Conservation (phyloP, 768 basidiomycete species). For the Suillus alpinus region DNA sequence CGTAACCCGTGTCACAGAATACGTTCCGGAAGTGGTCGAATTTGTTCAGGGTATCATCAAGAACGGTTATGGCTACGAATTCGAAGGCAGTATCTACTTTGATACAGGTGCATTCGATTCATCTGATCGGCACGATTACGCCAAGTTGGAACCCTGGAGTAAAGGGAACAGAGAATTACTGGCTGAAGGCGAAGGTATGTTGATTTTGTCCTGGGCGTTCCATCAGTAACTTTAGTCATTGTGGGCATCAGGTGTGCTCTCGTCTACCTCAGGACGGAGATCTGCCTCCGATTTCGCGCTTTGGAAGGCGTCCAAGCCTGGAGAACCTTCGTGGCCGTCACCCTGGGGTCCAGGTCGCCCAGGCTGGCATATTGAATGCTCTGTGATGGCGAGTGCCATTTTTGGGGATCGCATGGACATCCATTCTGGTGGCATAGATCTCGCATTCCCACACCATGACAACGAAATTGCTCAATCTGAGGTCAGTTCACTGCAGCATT, state of each 20-base stretch:
- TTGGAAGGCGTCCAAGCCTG: constrained; percentile 96
- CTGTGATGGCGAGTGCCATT: constrained; percentile 93
- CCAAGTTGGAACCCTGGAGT: constrained; percentile 94
- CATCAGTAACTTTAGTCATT: background rate
- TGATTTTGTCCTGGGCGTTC: background rate
- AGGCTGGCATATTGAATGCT: constrained; percentile 99
- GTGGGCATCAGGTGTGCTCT: constrained; percentile 49
- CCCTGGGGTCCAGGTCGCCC: constrained; percentile 96
- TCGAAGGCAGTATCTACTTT: constrained; percentile 88
- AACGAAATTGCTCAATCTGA: constrained; percentile 98
- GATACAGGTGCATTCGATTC: constrained; percentile 82
- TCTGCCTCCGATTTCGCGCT: constrained; percentile 93
- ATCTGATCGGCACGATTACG: constrained; percentile 77
- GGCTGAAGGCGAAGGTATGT: constrained; percentile 87
- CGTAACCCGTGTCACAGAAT: constrained; percentile 94
- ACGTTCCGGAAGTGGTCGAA: constrained; percentile 89
- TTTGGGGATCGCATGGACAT: constrained; percentile 93
- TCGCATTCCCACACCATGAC: constrained; percentile 99
- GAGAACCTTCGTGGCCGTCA: constrained; percentile 95
- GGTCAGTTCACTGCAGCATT: constrained; percentile 40
- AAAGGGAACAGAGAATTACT: constrained; percentile 89
- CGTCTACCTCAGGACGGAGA: constrained; percentile 58
- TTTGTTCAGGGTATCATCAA: constrained; percentile 84
- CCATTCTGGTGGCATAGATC: constrained; percentile 94
- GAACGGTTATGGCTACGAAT: constrained; percentile 76